Base-by-base conservation (phyloP, 1,284 basidiomycete species). In the Ganoderma resinaceum region DNA sequence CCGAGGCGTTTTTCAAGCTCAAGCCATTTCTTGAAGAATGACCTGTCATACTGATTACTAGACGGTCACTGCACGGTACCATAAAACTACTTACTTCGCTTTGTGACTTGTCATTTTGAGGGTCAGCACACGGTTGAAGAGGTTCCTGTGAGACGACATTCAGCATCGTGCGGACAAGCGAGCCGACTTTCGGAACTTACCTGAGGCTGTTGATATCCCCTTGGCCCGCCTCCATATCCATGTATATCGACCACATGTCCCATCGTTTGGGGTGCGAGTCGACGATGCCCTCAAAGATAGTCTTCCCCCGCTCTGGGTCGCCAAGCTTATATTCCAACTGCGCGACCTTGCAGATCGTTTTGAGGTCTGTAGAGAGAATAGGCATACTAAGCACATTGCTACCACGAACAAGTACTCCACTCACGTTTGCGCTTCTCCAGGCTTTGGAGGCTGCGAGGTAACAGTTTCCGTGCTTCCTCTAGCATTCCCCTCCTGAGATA, bases 1-100 rank as follows among this genome's bases (percentile, higher is more conserved):
- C 98, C 98, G 66, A 96, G 82, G 72, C 90, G 87, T 75, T 90
- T 89, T 81, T 99, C 98, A 58, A 98, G 82, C 68, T 91, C 91
- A 49, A 99, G 85, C 95, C 97, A 99, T 81, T 99, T 99, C 81
- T 99, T 99, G 88, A 99, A 98, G 79, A 97, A 91, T 49, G 91
- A 89, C 81, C 93, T 94, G 69, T 14, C 59, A 66, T 66, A 61
- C 70, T 37, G 31, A 43, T 64, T 16, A 65, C 49, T 37, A 52
- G 16, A 40, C 18, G 31, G 38, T 7, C 3, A 11, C 16, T 29
- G 7, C n/a, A 26, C 20, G 40, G 23, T n/a, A 23, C n/a, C 4
- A 9, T 7, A 18, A 16, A 12, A 33, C 0, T 1, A 71, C 88
- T 74, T 79, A 95, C 94, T 97, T 97, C 65, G 95, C 95, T 82